Evolutionary conservation across 257 asterid genomes (phyloP).

Genomic region (Petunia secreta): DNA sequence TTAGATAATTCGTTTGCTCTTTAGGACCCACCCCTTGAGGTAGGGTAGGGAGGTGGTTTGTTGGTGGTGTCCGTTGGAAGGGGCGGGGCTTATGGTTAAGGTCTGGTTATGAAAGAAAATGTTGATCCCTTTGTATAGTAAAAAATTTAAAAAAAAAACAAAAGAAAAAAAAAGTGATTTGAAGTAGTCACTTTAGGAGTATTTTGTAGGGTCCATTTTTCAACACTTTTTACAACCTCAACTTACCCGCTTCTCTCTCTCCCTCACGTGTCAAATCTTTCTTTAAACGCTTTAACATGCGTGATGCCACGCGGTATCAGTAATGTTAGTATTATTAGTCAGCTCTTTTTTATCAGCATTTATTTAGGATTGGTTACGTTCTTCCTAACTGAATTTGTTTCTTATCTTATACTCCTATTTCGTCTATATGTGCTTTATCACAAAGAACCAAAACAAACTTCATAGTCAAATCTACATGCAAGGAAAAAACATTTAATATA

Average conservation of each 20-base stretch:
- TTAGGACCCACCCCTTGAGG: too few species aligned
- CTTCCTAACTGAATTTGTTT: not conserved
- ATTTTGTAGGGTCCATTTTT: not conserved
- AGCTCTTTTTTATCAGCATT: too few species aligned
- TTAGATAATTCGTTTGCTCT: too few species aligned
- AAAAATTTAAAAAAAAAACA: too few species aligned
- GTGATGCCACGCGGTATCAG: not conserved
- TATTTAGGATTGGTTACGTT: not conserved
- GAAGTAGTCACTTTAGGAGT: slow-evolving; percentile 17
- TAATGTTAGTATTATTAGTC: too few species aligned
- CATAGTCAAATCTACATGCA: not conserved
- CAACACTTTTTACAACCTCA: not conserved
- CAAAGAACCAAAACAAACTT: not conserved
- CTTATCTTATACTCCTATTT: too few species aligned
- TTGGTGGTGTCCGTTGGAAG: too few species aligned
- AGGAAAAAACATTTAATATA: not conserved
- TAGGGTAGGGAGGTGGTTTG: too few species aligned
- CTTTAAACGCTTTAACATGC: not conserved
- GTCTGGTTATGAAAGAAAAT: too few species aligned
- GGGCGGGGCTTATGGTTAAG: too few species aligned
- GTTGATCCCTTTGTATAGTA: too few species aligned
- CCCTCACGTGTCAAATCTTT: not conserved
- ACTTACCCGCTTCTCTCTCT: not conserved
- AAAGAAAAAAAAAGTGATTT: too few species aligned
- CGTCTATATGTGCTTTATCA: not conserved